Conservation (phyloP, 768 basidiomycete genomes). For the Lactifluus rugatus region DNA sequence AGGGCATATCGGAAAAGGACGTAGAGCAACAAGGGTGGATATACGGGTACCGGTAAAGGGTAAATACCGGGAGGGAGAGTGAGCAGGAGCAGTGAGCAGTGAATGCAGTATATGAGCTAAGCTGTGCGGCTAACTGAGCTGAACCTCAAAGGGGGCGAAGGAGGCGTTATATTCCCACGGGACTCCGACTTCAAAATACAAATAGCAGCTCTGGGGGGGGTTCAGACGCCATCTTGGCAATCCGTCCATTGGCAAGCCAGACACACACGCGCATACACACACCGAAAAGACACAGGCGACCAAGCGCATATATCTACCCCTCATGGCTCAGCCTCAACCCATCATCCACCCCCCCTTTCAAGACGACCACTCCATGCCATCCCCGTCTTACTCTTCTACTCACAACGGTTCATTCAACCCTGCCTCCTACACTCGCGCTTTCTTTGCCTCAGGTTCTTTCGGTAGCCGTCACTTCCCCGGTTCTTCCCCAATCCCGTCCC, state of each 20-base stretch:
- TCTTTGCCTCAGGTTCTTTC: conserved; percentile 60
- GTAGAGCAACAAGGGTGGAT: too few relatives aligned
- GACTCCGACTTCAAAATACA: background rate
- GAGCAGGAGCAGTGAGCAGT: background rate
- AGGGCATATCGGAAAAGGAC: background rate
- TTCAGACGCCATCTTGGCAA: background rate
- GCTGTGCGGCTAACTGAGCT: background rate
- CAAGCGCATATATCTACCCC: background rate
- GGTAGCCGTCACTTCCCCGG: conserved; percentile 55
- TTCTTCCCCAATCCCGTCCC: conserved; percentile 50
- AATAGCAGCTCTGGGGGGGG: conserved; percentile 1
- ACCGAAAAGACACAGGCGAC: too few relatives aligned
- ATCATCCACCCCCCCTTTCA: conserved; percentile 32
- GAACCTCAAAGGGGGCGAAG: background rate
- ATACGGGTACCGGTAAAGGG: background rate
- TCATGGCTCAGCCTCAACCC: conserved; percentile 36
- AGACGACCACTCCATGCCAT: conserved; percentile 28
- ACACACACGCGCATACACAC: too few relatives aligned
- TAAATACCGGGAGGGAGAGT: background rate
- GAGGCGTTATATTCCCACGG: background rate
- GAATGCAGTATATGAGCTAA: background rate
- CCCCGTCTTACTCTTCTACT: conserved; percentile 38
- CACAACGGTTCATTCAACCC: conserved; percentile 48
- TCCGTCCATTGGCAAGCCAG: too few relatives aligned
- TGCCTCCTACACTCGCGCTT: conserved; percentile 56